These are phyloP conservation scores for Terana coerulea DNA, from an alignment of 768 basidiomycete species.

Conservation along the genomic window DNA sequence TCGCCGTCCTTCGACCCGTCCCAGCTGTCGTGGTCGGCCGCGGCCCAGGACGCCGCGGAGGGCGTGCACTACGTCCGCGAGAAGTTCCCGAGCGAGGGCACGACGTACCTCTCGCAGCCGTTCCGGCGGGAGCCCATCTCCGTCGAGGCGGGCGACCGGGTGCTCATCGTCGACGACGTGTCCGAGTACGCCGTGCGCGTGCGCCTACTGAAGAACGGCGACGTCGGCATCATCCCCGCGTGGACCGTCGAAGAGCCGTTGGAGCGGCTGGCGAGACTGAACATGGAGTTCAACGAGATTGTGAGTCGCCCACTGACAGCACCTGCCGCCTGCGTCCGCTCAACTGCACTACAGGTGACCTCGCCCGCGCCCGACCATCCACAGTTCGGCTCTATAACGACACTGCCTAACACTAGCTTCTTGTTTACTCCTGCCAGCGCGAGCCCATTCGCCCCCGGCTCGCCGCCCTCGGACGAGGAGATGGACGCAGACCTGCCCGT, in stretches of 20 bases:
- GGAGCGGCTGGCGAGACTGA: constrained; percentile 25
- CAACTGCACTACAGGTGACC: neutral
- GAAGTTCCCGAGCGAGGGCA: constrained; percentile 18
- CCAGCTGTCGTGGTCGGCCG: constrained; percentile 9
- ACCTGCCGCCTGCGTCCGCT: neutral
- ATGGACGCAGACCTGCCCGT: constrained; percentile 10
- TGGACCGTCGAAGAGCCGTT: constrained; percentile 27
- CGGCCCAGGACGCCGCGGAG: constrained; percentile 20
- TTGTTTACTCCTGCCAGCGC: neutral
- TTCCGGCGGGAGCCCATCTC: constrained; percentile 22
- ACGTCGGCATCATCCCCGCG: constrained; percentile 21
- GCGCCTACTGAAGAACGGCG: constrained; percentile 14
- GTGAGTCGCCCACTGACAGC: constrained; percentile 21
- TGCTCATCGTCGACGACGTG: constrained; percentile 22
- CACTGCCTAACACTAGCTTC: neutral
- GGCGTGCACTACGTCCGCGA: constrained; percentile 25
- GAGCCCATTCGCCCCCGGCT: neutral
- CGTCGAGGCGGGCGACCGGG: constrained; percentile 20
- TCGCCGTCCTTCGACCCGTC: neutral
- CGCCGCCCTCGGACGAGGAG: constrained; percentile 14
- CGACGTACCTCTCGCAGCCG: constrained; percentile 19
- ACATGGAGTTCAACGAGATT: constrained; percentile 27
- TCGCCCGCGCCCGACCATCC: constrained; percentile 5
- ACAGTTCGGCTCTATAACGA: constrained; percentile 9
- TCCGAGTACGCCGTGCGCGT: constrained; percentile 23